phyloP scores from a whole-genome alignment of 2,329 filamentous ascomycete genomes.

The Lasiodiplodia gonubiensis region DNA sequence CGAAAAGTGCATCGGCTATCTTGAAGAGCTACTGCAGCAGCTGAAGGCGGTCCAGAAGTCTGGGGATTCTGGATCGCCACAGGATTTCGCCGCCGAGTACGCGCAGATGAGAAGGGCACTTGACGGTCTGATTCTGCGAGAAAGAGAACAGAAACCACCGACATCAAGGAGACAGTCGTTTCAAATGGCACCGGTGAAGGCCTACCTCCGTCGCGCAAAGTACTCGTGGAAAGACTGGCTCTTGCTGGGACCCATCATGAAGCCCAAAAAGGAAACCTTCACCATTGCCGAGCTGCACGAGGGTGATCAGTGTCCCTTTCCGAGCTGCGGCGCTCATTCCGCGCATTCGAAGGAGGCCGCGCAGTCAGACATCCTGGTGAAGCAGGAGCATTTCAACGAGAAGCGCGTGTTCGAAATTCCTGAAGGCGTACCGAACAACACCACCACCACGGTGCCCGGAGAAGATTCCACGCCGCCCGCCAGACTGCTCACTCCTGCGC shows the following conservation, averaged over 20 bases:
- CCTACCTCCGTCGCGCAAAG: slow-evolving; percentile 1
- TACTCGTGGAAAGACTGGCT: slow-evolving; percentile 18
- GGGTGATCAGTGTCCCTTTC: not conserved
- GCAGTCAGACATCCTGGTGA: not conserved
- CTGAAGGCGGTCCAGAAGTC: not conserved
- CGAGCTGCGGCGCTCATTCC: not conserved
- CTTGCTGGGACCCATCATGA: not conserved
- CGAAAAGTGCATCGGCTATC: not conserved
- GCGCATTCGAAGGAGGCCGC: not conserved
- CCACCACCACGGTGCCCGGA: too few relatives aligned
- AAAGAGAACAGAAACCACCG: not conserved
- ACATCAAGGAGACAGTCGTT: not conserved
- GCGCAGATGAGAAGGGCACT: not conserved
- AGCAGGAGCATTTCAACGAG: not conserved
- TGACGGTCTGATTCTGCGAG: not conserved
- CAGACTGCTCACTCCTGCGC: not conserved
- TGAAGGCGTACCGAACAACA: not conserved
- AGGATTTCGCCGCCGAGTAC: not conserved
- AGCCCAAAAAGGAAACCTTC: not conserved
- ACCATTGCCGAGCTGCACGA: not conserved
- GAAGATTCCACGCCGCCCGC: not conserved
- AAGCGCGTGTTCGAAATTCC: not conserved
- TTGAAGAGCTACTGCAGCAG: not conserved
- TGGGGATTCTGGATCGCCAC: not conserved
- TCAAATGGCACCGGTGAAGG: slow-evolving; percentile 1